A percentile compares a stretch with the other conserved stretches of the same genome.
phyloP scores from a whole-genome alignment of 2,329 filamentous ascomycete species.

The Seiridium cupressi region DNA sequence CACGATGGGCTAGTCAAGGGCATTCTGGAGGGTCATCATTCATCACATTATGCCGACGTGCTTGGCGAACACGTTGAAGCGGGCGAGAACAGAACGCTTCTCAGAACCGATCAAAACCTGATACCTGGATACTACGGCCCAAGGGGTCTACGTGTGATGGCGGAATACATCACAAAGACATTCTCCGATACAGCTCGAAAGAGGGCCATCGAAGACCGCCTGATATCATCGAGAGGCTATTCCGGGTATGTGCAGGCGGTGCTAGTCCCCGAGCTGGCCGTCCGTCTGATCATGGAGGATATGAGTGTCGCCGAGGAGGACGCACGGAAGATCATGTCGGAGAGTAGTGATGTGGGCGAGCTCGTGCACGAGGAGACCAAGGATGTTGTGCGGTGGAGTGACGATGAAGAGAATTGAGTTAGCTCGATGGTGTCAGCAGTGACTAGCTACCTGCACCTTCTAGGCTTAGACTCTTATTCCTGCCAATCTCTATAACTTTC shows the following conservation, averaged over 20 bases:
- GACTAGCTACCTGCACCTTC: too few relatives aligned
- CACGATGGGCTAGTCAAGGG: slow-evolving; percentile 55
- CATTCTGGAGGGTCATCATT: slow-evolving; percentile 55
- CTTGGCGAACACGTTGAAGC: slow-evolving; percentile 54
- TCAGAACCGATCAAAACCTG: slow-evolving; percentile 55
- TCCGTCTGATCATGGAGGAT: slow-evolving; percentile 55
- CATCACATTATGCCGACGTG: slow-evolving; percentile 59
- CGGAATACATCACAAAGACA: slow-evolving; percentile 61
- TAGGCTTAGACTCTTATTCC: too few relatives aligned
- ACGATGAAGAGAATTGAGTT: slow-evolving; percentile 19
- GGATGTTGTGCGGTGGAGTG: slow-evolving; percentile 43
- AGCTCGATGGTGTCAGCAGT: neutral
- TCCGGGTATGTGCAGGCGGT: slow-evolving; percentile 71
- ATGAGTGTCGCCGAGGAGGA: slow-evolving; percentile 42
- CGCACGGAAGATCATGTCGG: slow-evolving; percentile 56
- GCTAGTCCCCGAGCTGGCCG: slow-evolving; percentile 69
- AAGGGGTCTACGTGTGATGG: slow-evolving; percentile 70
- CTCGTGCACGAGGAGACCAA: slow-evolving; percentile 65
- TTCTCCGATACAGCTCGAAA: slow-evolving; percentile 61
- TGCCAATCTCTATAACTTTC: too few relatives aligned
- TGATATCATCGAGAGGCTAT: slow-evolving; percentile 66
- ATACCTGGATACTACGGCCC: slow-evolving; percentile 83
- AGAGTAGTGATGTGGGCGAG: slow-evolving; percentile 67
- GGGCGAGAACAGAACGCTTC: slow-evolving; percentile 59
- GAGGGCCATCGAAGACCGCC: slow-evolving; percentile 59